phyloP scores from a whole-genome alignment of 73 alveolate species.

The Paramecium biaurelia region DNA sequence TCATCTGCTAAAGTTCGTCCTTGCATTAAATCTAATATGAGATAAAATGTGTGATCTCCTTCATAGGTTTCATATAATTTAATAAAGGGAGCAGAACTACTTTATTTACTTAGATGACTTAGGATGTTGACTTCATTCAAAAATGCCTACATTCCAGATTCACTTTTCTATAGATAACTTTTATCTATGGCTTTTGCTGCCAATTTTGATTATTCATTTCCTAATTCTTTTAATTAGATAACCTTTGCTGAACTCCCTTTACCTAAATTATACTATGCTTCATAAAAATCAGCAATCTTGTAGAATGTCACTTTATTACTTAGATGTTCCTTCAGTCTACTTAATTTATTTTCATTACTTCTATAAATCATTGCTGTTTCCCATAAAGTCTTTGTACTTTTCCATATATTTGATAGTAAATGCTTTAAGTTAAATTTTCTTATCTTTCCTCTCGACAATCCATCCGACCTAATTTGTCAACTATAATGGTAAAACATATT shows the following conservation, averaged over 20 bases:
- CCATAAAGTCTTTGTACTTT: constrained; percentile 10
- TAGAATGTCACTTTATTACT: constrained; percentile 41
- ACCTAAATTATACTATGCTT: constrained; percentile 34
- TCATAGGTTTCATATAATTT: constrained; percentile 53
- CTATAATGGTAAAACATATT: constrained; percentile 1
- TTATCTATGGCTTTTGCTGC: constrained; percentile 56
- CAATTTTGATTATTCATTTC: background rate
- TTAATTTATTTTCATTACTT: background rate
- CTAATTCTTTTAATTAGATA: background rate
- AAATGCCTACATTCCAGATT: constrained; percentile 36
- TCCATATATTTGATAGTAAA: constrained; percentile 12
- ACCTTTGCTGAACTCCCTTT: constrained; percentile 54
- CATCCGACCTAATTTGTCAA: constrained; percentile 8
- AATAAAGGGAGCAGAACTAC: background rate
- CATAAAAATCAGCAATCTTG: constrained; percentile 51
- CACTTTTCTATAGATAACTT: background rate
- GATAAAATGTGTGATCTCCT: constrained; percentile 61
- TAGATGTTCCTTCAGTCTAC: background rate
- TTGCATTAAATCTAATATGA: constrained; percentile 48
- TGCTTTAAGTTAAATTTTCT: background rate
- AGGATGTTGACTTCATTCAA: background rate
- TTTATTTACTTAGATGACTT: background rate
- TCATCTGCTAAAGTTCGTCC: constrained; percentile 59
- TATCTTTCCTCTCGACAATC: background rate
- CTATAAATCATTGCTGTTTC: background rate